A percentile compares a stretch with the other conserved stretches of the same genome.
Conservation (phyloP, 192 early-diverging fungal species). For the Backusella tarrabulga region DNA sequence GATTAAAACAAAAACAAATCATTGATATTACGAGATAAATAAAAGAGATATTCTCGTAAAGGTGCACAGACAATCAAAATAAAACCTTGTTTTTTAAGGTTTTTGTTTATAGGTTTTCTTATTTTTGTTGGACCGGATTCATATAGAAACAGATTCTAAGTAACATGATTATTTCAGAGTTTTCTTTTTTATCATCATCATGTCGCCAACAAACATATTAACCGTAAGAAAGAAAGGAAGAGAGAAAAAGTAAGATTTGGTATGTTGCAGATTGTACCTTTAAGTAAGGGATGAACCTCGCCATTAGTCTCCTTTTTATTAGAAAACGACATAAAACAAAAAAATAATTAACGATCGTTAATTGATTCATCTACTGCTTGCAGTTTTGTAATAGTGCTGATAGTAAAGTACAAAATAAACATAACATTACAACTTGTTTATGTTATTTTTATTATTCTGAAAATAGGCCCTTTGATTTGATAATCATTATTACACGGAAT, state of each 20-base stretch:
- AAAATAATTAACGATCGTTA: background rate
- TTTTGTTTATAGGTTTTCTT: background rate
- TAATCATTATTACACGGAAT: background rate
- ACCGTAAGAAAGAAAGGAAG: background rate
- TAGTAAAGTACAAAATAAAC: background rate
- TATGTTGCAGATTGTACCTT: background rate
- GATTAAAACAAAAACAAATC: background rate
- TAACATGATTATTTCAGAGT: background rate
- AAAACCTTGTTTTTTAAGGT: background rate
- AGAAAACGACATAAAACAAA: background rate
- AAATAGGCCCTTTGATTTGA: background rate
- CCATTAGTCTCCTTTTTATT: background rate
- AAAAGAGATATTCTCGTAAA: background rate
- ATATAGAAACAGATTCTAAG: background rate
- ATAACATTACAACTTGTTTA: background rate
- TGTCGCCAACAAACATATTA: too few relatives aligned
- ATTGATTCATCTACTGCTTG: conserved; percentile 3
- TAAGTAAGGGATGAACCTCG: background rate
- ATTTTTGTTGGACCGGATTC: background rate
- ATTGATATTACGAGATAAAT: background rate
- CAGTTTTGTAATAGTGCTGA: background rate
- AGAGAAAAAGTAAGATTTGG: too few relatives aligned
- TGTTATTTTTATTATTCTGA: background rate
- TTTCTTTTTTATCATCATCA: too few relatives aligned
- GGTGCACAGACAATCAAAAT: background rate